Base-by-base conservation (phyloP, 495 filamentous ascomycete genomes). In the Chaetomidium leptoderma region DNA sequence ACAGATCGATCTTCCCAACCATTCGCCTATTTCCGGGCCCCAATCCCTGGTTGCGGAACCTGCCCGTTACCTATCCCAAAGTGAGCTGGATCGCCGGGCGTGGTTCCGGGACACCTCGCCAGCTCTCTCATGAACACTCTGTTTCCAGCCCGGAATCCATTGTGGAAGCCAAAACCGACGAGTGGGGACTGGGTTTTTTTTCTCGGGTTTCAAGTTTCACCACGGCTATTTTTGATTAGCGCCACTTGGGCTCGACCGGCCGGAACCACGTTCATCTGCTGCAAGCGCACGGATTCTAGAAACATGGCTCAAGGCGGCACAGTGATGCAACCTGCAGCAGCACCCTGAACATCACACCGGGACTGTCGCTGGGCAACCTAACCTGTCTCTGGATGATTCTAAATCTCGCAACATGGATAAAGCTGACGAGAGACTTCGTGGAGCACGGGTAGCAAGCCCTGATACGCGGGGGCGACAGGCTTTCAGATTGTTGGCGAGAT, bases 151-250 rank as follows among this genome's bases (percentile, higher is more conserved):
- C 4, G n/a, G 46, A 14, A 35, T 2, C 21, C 46, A 35, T n/a
- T 6, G 3, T 39, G 36, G 36, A 10, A 33, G 29, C 46, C 5
- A 19, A 47, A 42, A 8, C 39, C 16, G 17, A 24, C 23, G 14
- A 16, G 9, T 49, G 2, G 21, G 23, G 37, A 16, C 27, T 3
- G 23, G 37, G 36, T n/a, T 26, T 23, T 24, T 39, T 42, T n/a
- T 42, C 26, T 45, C 55, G 33, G 54, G 55, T 65, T 65, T 63
- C 65, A 59, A 44, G 62, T 61, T 59, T 53, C 43, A 57, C 54
- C 23, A 55, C 55, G 63, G 63, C 47, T 50, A 61, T 58, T 48
- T 40, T 37, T 16, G 11, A 21, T 30, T 1, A 36, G 24, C 6
- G 16, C 13, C 19, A 7, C 29, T 33, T 46, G 17, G 32, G 30